Conservation (phyloP, 768 basidiomycete genomes). For the Crassisporium funariophilum region DNA sequence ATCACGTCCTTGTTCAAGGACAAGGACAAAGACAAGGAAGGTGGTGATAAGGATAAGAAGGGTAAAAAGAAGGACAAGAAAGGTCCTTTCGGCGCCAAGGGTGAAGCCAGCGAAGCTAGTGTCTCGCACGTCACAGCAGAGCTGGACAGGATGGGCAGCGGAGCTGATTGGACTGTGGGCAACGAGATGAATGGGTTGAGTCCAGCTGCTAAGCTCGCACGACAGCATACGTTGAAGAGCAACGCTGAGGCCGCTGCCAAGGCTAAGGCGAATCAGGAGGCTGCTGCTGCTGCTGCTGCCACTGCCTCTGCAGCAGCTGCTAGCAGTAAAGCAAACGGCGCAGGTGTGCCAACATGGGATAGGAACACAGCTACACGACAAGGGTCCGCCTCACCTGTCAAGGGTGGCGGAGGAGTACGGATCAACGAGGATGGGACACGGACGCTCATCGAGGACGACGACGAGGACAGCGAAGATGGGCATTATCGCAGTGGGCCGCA, state of each 20-base stretch:
- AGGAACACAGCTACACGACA: constrained; percentile 72
- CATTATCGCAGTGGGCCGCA: constrained; percentile 32
- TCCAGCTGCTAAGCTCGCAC: constrained; percentile 86
- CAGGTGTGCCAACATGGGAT: constrained; percentile 73
- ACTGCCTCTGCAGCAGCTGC: constrained; percentile 27
- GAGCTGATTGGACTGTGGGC: constrained; percentile 61
- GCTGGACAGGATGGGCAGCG: constrained; percentile 59
- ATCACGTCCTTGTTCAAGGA: constrained; percentile 96
- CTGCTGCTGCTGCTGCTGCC: constrained; percentile 41
- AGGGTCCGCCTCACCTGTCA: constrained; percentile 47
- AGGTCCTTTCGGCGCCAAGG: constrained; percentile 52
- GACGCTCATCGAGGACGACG: constrained; percentile 74
- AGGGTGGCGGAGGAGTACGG: constrained; percentile 35
- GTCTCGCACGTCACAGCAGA: constrained; percentile 86
- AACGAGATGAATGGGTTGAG: constrained; percentile 73
- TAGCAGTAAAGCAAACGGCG: constrained; percentile 25
- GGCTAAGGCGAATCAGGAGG: constrained; percentile 46
- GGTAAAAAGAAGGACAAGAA: constrained; percentile 54
- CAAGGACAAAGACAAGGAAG: constrained; percentile 58
- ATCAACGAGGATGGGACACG: constrained; percentile 69
- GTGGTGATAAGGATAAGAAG: constrained; percentile 23
- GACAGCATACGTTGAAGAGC: constrained; percentile 90
- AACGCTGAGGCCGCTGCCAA: constrained; percentile 78
- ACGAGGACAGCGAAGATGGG: constrained; percentile 57
- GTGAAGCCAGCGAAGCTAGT: constrained; percentile 65